phyloP scores from a whole-genome alignment of 83 land plant genomes.

The Picea mariana region DNA sequence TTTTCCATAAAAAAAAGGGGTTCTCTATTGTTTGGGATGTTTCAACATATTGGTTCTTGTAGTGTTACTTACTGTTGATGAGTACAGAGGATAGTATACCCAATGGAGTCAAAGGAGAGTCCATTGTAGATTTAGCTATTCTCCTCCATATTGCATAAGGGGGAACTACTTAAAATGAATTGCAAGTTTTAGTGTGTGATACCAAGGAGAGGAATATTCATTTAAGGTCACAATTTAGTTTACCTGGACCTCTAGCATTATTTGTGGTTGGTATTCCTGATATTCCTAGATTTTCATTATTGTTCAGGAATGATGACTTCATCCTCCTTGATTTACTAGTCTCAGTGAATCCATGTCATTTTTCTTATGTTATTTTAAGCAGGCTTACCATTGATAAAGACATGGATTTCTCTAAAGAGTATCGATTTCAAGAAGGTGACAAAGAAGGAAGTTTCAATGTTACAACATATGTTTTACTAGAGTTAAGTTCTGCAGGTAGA shows the following conservation, averaged over 20 bases:
- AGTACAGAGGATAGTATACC: constrained; percentile 74
- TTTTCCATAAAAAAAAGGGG: too few relatives aligned
- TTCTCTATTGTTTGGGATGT: too few relatives aligned
- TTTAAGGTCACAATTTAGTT: constrained; percentile 43
- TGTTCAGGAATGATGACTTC: constrained; percentile 71
- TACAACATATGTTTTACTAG: too few relatives aligned
- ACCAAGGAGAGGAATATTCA: constrained; percentile 37
- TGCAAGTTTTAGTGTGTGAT: constrained; percentile 67
- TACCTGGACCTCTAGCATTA: constrained; percentile 55
- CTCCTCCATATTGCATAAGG: constrained; percentile 76
- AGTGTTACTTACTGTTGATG: too few relatives aligned
- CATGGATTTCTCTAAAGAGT: too few relatives aligned
- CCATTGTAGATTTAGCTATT: constrained; percentile 60
- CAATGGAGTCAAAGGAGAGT: constrained; percentile 48
- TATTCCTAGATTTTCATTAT: constrained; percentile 66
- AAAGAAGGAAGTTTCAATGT: too few relatives aligned
- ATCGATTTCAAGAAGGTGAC: too few relatives aligned
- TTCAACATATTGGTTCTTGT: too few relatives aligned
- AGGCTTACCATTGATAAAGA: too few relatives aligned
- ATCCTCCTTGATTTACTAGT: constrained; percentile 72
- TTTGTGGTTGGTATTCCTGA: constrained; percentile 68
- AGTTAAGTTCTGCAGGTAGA: too few relatives aligned
- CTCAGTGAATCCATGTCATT: constrained; percentile 32
- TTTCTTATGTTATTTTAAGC: too few relatives aligned
- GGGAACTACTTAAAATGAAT: constrained; percentile 66